Evolutionary conservation across 495 filamentous ascomycete genomes (phyloP).

Genomic region (Filosporella fistucella): DNA sequence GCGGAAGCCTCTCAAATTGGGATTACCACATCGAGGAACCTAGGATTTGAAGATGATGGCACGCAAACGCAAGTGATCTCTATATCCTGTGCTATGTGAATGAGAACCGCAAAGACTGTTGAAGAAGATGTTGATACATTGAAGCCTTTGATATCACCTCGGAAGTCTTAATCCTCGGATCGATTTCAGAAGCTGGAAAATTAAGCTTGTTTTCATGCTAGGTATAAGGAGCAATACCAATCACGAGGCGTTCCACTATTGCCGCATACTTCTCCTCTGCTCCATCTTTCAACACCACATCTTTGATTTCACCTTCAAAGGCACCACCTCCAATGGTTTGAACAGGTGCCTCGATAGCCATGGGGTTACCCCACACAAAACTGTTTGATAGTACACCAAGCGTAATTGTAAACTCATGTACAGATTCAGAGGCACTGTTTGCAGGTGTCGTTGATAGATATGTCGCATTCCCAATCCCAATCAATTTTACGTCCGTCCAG

Average conservation of each 20-base stretch:
- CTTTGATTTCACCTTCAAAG: conserved; percentile 7
- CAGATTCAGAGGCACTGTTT: conserved; percentile 4
- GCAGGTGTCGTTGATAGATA: conserved; percentile 27
- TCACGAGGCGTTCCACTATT: conserved; percentile 1
- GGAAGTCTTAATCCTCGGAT: too few species aligned
- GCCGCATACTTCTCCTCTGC: conserved; percentile 9
- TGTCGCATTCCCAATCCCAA: conserved; percentile 36
- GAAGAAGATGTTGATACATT: too few species aligned
- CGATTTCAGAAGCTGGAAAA: too few species aligned
- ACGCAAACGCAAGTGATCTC: too few species aligned
- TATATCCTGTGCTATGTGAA: too few species aligned
- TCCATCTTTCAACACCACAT: conserved; percentile 6
- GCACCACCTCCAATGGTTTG: conserved; percentile 31
- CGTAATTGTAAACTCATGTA: conserved; percentile 36
- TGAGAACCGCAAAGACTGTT: too few species aligned
- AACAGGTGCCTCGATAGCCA: conserved; percentile 46
- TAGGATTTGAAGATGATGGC: too few species aligned
- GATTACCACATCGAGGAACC: too few species aligned
- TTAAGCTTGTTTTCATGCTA: too few species aligned
- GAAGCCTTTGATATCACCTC: too few species aligned
- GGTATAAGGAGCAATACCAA: conserved; percentile 10
- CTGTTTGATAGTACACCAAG: conserved; percentile 38
- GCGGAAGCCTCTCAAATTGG: too few species aligned
- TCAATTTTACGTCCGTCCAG: conserved; percentile 37
- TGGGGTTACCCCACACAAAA: conserved; percentile 35